Percentiles rank a stretch among this genome's conserved stretches.
Conservation (phyloP, 352 stramenopile genomes). For the Phytopythium sindhum region DNA sequence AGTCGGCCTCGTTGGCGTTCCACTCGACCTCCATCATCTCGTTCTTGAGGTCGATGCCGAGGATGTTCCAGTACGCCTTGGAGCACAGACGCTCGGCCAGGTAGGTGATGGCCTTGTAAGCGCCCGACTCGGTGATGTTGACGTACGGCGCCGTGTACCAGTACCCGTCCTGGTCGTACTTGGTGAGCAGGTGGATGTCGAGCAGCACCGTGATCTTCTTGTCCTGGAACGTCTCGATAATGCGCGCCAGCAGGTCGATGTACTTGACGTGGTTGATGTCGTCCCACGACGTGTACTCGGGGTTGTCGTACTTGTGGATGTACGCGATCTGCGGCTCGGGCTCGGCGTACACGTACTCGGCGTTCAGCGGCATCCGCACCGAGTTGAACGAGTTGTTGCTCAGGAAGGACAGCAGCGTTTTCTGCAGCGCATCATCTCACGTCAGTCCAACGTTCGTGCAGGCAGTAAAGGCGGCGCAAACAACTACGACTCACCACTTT, state of each 20-base stretch:
- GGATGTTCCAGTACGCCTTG: constrained; percentile 59
- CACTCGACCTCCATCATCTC: constrained; percentile 42
- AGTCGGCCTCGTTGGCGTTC: constrained; percentile 20
- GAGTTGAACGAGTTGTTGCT: constrained; percentile 64
- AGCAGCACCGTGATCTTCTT: constrained; percentile 49
- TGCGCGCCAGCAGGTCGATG: constrained; percentile 49
- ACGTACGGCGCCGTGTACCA: constrained; percentile 63
- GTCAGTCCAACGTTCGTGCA: not conserved
- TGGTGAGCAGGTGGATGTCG: constrained; percentile 52
- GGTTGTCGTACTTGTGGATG: constrained; percentile 63
- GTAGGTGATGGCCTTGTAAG: constrained; percentile 44
- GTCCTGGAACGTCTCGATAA: constrained; percentile 55
- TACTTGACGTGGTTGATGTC: constrained; percentile 45
- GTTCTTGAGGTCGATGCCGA: constrained; percentile 71
- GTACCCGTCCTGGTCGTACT: constrained; percentile 50
- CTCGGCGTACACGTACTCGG: constrained; percentile 40
- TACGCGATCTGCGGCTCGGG: constrained; percentile 40
- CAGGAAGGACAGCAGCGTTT: constrained; percentile 47
- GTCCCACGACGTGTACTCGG: constrained; percentile 47
- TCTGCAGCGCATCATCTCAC: constrained; percentile 9
- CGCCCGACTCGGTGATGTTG: constrained; percentile 35
- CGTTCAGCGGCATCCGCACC: constrained; percentile 54
- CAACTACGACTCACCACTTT: constrained; percentile 31
- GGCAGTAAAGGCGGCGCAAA: not conserved
- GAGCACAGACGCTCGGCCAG: constrained; percentile 47